These are phyloP conservation scores for Fusarium musae DNA, from an alignment of 2,329 filamentous ascomycete genomes.

Conservation along the genomic window DNA sequence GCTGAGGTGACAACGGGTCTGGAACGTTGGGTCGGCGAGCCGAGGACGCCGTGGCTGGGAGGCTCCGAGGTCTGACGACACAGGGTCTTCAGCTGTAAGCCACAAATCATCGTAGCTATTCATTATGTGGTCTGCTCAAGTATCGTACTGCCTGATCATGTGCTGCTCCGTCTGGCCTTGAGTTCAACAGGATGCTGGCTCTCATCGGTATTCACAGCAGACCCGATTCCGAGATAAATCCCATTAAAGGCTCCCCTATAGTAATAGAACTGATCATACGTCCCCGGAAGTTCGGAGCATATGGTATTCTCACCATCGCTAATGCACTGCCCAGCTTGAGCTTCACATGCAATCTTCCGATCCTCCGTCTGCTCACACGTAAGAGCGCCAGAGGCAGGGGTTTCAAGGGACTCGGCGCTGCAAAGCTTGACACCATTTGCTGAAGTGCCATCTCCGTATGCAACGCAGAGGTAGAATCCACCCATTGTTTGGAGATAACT, in stretches of 20 bases:
- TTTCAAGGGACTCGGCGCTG: background rate
- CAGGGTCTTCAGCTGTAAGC: background rate
- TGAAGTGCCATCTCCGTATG: background rate
- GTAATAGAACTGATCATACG: background rate
- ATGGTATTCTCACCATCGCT: background rate
- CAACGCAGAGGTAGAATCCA: background rate
- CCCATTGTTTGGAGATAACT: background rate
- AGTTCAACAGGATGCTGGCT: background rate
- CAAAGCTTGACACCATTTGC: background rate
- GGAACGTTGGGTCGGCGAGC: background rate
- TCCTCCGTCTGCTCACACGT: background rate
- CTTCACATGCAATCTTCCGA: background rate
- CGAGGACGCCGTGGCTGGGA: background rate
- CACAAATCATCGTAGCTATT: background rate
- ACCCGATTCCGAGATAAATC: background rate
- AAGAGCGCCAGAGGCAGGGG: background rate
- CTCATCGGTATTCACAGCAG: background rate
- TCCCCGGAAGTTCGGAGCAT: background rate
- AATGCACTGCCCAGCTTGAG: background rate
- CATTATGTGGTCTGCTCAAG: background rate
- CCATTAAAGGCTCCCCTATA: background rate
- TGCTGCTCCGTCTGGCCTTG: background rate
- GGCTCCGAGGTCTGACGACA: background rate
- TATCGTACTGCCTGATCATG: background rate
- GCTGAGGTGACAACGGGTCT: background rate